These are phyloP conservation scores for Seminavis robusta DNA, from an alignment of 108 stramenopile species.

Conservation along the genomic window DNA sequence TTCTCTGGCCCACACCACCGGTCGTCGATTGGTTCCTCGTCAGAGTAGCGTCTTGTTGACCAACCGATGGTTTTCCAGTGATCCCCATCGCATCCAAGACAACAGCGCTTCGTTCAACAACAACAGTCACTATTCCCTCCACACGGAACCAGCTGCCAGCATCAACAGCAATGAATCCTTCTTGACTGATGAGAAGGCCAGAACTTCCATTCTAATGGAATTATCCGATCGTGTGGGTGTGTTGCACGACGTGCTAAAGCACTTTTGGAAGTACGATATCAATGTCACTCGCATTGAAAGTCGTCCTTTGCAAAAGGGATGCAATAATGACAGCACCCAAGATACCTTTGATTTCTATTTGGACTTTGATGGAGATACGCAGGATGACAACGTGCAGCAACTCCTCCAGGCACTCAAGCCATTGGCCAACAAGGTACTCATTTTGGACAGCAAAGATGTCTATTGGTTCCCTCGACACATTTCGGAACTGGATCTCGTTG, in stretches of 20 bases:
- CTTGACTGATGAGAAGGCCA: slow-evolving; percentile 35
- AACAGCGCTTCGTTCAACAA: background rate
- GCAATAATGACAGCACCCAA: slow-evolving; percentile 3
- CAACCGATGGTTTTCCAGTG: background rate
- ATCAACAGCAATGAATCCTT: background rate
- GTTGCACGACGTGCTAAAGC: slow-evolving; percentile 81
- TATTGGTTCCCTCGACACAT: slow-evolving; percentile 93
- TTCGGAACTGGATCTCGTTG: slow-evolving; percentile 88
- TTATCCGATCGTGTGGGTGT: slow-evolving; percentile 83
- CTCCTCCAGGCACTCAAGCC: slow-evolving; percentile 47
- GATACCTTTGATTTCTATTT: slow-evolving; percentile 78
- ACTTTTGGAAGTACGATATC: slow-evolving; percentile 92
- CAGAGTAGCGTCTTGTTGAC: background rate
- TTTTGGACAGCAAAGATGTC: slow-evolving; percentile 84
- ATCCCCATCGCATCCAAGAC: background rate
- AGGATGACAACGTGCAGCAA: slow-evolving; percentile 48
- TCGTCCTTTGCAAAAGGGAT: slow-evolving; percentile 38
- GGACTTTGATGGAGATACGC: slow-evolving; percentile 63
- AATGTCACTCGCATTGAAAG: slow-evolving; percentile 91
- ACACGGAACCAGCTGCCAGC: background rate
- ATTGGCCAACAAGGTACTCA: slow-evolving; percentile 61
- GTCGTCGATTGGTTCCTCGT: no score
- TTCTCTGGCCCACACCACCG: no score
- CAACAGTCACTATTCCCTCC: background rate
- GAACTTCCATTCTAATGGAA: slow-evolving; percentile 85